phyloP scores from a whole-genome alignment of 176 grass and related monocot genomes.

The Dendrocalamus sinicus region DNA sequence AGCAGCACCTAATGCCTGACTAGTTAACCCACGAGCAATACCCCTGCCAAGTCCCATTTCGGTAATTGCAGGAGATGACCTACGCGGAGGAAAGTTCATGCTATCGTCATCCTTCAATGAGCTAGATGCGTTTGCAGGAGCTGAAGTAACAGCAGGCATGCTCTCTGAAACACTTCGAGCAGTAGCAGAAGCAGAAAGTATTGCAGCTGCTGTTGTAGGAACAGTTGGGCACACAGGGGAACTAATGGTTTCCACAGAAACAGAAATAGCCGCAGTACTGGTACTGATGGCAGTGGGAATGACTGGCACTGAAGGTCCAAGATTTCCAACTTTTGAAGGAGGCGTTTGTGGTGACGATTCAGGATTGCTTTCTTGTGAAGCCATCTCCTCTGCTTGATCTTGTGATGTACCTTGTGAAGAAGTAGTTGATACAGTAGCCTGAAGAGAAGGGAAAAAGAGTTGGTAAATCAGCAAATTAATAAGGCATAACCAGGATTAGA shows the following conservation, averaged over 20 bases:
- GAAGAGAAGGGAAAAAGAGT: constrained; percentile 37
- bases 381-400: constrained; percentile 72
- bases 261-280: constrained; percentile 39
- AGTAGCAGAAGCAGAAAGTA: constrained; percentile 60
- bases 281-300: constrained; percentile 54
- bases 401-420: constrained; percentile 59
- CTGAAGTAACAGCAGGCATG: constrained; percentile 52
- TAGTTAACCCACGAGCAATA: constrained; percentile 63
- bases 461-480: constrained; percentile 28
- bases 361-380: constrained; percentile 71
- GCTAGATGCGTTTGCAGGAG: constrained; percentile 58
- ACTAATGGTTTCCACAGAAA: constrained; percentile 50
- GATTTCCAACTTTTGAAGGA: constrained; percentile 68
- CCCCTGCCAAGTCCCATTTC: constrained; percentile 71
- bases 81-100: constrained; percentile 65
- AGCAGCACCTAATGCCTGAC: constrained; percentile 54
- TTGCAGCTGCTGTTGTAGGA: constrained; percentile 51
- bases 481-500: constrained; percentile 26
- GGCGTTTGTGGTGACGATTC: constrained; percentile 64
- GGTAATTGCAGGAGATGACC: constrained; percentile 74
- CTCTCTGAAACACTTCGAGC: constrained; percentile 62
- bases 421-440: constrained; percentile 64
- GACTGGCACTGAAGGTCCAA: constrained; percentile 49
- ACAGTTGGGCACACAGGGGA: constrained; percentile 57
- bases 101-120: constrained; percentile 81